These are phyloP conservation scores for Fomitopsis schrenkii DNA, from an alignment of 1,284 basidiomycete species.

Conservation along the genomic window DNA sequence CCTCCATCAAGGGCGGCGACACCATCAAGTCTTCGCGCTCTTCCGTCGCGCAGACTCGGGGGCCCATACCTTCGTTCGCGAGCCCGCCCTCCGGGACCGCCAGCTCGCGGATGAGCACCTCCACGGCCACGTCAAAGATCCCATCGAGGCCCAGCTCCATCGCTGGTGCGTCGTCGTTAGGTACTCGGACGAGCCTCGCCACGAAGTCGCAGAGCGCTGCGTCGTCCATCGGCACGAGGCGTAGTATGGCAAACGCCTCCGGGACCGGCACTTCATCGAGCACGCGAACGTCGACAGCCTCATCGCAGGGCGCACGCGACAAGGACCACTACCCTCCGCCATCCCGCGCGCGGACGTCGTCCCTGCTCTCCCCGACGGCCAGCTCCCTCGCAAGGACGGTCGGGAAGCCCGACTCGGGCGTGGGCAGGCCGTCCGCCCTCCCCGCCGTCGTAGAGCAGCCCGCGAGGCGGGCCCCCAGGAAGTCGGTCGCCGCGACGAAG, in stretches of 20 bases:
- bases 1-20: slow-evolving; percentile 7
- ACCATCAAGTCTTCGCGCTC: slow-evolving; percentile 14
- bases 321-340: slow-evolving; percentile 1
- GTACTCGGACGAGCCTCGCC: slow-evolving; percentile 24
- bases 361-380: slow-evolving; percentile 68
- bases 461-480: slow-evolving; percentile 7
- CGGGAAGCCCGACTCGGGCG: slow-evolving; percentile 6
- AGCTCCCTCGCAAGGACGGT: slow-evolving; percentile 66
- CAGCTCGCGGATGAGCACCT: slow-evolving; percentile 13
- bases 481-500: slow-evolving; percentile 13
- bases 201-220: slow-evolving; percentile 19
- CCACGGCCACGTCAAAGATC: slow-evolving; percentile 16
- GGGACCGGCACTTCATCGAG: slow-evolving; percentile 15
- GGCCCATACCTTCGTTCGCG: slow-evolving; percentile 30
- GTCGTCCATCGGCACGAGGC: slow-evolving; percentile 37
- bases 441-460: slow-evolving; percentile 13
- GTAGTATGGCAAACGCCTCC: slow-evolving; percentile 15
- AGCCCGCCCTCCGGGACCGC: slow-evolving; percentile 11
- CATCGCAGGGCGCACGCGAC: slow-evolving; percentile 2
- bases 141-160: slow-evolving; percentile 26
- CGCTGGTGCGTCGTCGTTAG: slow-evolving; percentile 34
- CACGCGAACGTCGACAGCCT: background rate
- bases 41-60: slow-evolving; percentile 15
- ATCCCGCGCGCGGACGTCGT: slow-evolving; percentile 34
- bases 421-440: slow-evolving; percentile 1